Evolutionary conservation across 139 green algal species (phyloP).

Genomic region (Haematococcus lacustris): DNA sequence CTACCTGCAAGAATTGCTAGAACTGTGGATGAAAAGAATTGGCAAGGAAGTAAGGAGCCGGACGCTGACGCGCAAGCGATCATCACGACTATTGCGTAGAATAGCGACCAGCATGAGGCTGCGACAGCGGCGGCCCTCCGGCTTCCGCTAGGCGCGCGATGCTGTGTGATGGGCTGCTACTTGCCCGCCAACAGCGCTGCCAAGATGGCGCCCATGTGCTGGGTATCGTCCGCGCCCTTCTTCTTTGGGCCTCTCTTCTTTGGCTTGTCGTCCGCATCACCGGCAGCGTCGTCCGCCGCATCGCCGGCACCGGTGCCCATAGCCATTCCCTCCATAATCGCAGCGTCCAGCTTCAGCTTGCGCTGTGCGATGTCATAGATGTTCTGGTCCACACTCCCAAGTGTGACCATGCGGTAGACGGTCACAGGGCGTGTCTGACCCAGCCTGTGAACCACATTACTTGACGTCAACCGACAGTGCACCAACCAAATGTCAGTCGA

Average conservation of each 20-base stretch:
- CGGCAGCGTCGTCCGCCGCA: conserved; percentile 14
- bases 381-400: conserved; percentile 65
- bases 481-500: not conserved
- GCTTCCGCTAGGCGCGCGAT: too few species aligned
- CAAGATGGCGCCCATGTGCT: conserved; percentile 58
- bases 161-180: too few species aligned
- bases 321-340: conserved; percentile 16
- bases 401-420: conserved; percentile 83
- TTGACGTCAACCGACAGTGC: not conserved
- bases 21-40: too few species aligned
- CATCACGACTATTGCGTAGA: too few species aligned
- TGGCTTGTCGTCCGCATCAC: not conserved
- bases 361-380: conserved; percentile 66
- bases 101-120: too few species aligned
- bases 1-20: too few species aligned
- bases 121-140: too few species aligned
- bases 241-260: conserved; percentile 5
- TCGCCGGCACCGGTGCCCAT: not conserved
- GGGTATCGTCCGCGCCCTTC: conserved; percentile 13
- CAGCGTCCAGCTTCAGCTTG: conserved; percentile 76
- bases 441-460: conserved; percentile 41
- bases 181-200: conserved; percentile 28
- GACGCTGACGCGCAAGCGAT: too few species aligned
- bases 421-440: conserved; percentile 81
- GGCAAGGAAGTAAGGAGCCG: too few species aligned